Percentiles rank a stretch among this genome's conserved stretches.
Evolutionary conservation across 495 filamentous ascomycete genomes (phyloP).

Genomic region (Viridothelium virens): DNA sequence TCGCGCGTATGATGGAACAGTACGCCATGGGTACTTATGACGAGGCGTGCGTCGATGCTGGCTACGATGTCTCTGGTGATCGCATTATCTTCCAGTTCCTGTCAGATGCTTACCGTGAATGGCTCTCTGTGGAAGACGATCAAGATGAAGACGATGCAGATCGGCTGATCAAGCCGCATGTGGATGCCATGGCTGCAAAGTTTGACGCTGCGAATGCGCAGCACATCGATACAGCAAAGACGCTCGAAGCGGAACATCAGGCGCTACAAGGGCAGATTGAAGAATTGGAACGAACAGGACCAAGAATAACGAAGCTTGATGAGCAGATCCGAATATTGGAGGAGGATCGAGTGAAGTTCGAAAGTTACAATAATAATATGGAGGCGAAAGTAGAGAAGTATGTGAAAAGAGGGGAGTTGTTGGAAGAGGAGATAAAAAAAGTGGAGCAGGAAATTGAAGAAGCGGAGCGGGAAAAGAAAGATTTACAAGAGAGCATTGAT

Average conservation of each 20-base stretch:
- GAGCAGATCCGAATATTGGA: conserved; percentile 80
- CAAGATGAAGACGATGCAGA: conserved; percentile 82
- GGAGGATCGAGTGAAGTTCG: conserved; percentile 85
- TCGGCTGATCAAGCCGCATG: conserved; percentile 64
- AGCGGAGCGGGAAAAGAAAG: conserved; percentile 69
- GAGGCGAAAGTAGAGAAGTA: conserved; percentile 76
- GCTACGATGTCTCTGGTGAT: conserved; percentile 78
- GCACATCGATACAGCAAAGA: conserved; percentile 71
- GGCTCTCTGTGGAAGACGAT: conserved; percentile 68
- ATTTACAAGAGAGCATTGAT: conserved; percentile 77
- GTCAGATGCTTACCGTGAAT: conserved; percentile 80
- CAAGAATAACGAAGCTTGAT: conserved; percentile 73
- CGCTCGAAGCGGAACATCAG: conserved; percentile 75
- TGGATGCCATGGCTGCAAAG: conserved; percentile 81
- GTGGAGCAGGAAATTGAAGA: conserved; percentile 66
- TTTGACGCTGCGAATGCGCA: conserved; percentile 76
- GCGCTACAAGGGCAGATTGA: conserved; percentile 74
- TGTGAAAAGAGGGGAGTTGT: conserved; percentile 61
- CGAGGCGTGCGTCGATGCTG: conserved; percentile 76
- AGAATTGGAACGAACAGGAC: conserved; percentile 73
- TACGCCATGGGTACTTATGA: conserved; percentile 71
- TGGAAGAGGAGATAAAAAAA: conserved; percentile 73
- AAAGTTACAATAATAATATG: conserved; percentile 77
- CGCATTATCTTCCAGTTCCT: conserved; percentile 91
- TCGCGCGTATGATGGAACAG: conserved; percentile 81